Percentiles rank a stretch among this genome's conserved stretches.
Conservation (phyloP, 352 stramenopile species). For the Ophiocytium majus region DNA sequence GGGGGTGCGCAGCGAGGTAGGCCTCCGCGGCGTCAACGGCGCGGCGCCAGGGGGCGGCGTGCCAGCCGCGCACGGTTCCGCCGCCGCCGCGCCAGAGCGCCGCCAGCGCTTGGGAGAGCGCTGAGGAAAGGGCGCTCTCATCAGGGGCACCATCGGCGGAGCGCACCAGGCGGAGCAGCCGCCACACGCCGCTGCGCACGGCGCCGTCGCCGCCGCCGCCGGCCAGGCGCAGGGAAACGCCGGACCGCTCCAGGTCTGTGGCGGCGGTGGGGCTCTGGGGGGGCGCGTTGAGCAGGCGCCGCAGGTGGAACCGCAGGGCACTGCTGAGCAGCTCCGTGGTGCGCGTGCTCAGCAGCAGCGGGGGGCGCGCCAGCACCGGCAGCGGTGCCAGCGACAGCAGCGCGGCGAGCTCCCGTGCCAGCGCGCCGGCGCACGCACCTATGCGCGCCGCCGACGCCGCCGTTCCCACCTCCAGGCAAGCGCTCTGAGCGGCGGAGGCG, state of each 20-base stretch:
- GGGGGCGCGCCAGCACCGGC: no score
- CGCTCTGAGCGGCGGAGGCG: background rate
- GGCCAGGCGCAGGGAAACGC: background rate
- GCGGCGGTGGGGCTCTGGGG: slow-evolving; percentile 17
- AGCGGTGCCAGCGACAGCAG: background rate
- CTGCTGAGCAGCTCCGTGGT: slow-evolving; percentile 24
- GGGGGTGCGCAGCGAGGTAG: background rate
- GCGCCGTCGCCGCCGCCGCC: no score
- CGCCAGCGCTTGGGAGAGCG: background rate
- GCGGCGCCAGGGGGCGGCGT: no score
- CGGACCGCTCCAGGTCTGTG: background rate
- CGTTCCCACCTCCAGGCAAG: background rate
- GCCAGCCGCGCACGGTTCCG: no score
- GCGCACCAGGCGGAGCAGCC: background rate
- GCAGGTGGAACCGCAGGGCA: slow-evolving; percentile 33
- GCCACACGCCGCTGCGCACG: background rate
- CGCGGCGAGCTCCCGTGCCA: background rate
- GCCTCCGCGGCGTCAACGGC: background rate
- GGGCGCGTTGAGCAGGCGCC: slow-evolving; percentile 28
- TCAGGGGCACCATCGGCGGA: background rate
- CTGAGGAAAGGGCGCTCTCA: background rate
- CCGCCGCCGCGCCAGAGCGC: background rate
- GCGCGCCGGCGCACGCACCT: background rate
- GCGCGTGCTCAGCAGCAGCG: background rate
- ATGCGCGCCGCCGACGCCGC: background rate